These are phyloP conservation scores for Lactarius vividus DNA, from an alignment of 768 basidiomycete genomes.

Conservation along the genomic window DNA sequence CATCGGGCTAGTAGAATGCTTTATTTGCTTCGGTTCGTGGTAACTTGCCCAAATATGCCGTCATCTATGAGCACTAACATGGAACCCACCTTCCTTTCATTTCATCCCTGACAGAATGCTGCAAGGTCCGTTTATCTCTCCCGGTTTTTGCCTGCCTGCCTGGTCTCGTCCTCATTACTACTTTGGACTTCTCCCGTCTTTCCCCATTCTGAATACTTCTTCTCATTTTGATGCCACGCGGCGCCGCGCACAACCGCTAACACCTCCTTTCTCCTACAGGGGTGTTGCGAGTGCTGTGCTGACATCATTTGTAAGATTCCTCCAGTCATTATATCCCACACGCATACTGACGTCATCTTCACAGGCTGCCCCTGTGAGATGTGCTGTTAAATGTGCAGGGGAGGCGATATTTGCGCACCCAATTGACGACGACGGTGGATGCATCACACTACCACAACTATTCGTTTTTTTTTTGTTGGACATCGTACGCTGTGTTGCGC, in stretches of 20 bases:
- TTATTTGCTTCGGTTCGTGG: conserved; percentile 63
- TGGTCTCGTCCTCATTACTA: conserved; percentile 1
- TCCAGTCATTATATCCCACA: neutral
- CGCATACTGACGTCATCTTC: conserved; percentile 12
- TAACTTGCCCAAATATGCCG: neutral
- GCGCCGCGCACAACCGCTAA: neutral
- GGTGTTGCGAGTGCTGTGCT: conserved; percentile 64
- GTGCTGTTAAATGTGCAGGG: conserved; percentile 50
- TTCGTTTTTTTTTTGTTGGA: neutral
- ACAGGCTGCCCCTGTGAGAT: conserved; percentile 79
- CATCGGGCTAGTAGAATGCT: conserved; percentile 58
- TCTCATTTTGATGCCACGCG: neutral
- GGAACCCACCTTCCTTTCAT: neutral
- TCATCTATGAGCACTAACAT: too few relatives aligned
- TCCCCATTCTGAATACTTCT: neutral
- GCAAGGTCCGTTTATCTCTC: conserved; percentile 50
- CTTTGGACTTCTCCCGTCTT: neutral
- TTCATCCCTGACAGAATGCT: conserved; percentile 49
- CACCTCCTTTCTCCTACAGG: conserved; percentile 38
- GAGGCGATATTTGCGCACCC: neutral
- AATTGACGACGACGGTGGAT: neutral
- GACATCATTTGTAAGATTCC: conserved; percentile 66
- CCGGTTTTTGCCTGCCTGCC: neutral
- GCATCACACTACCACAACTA: neutral
- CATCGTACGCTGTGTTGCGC: neutral